Evolutionary conservation across 2,329 filamentous ascomycete species (phyloP).

Genomic region (Apiospora pterosperma): DNA sequence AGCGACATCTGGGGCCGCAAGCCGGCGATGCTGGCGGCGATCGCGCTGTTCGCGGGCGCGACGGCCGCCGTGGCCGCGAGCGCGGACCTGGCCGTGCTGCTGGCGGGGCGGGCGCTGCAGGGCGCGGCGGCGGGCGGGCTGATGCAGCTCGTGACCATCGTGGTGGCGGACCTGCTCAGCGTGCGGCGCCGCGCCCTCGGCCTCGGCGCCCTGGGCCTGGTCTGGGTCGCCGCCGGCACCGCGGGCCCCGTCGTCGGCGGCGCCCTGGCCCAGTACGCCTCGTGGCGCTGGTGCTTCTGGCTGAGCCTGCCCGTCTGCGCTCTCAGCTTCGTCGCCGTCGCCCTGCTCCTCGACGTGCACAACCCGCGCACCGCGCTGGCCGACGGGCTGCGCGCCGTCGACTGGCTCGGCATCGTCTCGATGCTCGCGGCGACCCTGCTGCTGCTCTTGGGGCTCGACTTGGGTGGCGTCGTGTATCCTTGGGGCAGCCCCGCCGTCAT

Average conservation of each 20-base stretch:
- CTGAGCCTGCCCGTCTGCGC: constrained; percentile 58
- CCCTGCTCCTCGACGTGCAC: constrained; percentile 51
- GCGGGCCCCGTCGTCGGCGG: constrained; percentile 50
- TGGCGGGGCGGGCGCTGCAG: constrained; percentile 41
- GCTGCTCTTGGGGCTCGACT: constrained; percentile 41
- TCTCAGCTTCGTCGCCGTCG: constrained; percentile 42
- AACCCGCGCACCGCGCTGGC: constrained; percentile 39
- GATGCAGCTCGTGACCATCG: constrained; percentile 12
- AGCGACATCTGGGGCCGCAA: constrained; percentile 13
- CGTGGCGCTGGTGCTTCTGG: constrained; percentile 65
- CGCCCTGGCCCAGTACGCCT: constrained; percentile 43
- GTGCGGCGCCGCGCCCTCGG: constrained; percentile 34
- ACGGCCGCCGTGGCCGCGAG: constrained; percentile 23
- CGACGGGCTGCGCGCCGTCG: constrained; percentile 51
- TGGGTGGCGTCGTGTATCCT: constrained; percentile 63
- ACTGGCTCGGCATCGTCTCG: constrained; percentile 60
- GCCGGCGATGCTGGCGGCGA: constrained; percentile 13
- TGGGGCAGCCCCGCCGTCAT: constrained; percentile 62
- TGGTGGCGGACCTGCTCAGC: constrained; percentile 32
- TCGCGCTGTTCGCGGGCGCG: constrained; percentile 11
- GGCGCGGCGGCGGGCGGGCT: constrained; percentile 17
- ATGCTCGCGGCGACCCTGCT: constrained; percentile 46
- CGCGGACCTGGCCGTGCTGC: constrained; percentile 37
- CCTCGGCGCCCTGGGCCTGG: constrained; percentile 22
- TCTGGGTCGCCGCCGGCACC: constrained; percentile 50